A percentile compares a stretch with the other conserved stretches of the same genome.
phyloP scores from a whole-genome alignment of 495 filamentous ascomycete species.

The Chaetomium tenue region DNA sequence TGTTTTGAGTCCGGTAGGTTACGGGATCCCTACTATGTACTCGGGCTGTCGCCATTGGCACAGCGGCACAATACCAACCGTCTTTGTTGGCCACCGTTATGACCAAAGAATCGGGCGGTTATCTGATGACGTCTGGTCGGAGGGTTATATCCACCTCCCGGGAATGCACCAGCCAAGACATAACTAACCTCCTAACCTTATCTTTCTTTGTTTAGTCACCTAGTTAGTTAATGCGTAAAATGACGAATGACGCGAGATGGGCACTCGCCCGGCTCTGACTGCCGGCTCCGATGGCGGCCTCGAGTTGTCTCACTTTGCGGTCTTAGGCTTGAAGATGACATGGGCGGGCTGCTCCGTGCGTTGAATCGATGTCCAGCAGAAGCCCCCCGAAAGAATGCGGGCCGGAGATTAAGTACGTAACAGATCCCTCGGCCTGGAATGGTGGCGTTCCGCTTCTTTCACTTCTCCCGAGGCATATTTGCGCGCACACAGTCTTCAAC shows the following conservation, averaged over 20 bases:
- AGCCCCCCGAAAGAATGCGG: not conserved
- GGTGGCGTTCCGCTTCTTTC: not conserved
- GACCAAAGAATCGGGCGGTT: not conserved
- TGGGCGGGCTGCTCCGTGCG: not conserved
- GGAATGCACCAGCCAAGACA: not conserved
- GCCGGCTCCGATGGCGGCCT: constrained; percentile 6
- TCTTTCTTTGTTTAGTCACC: not conserved
- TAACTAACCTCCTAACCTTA: no score
- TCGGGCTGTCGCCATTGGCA: not conserved
- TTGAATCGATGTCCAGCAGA: not conserved
- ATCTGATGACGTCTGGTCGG: constrained; percentile 12
- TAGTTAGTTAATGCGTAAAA: not conserved
- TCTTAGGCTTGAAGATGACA: not conserved
- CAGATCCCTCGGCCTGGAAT: not conserved
- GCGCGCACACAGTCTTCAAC: no score
- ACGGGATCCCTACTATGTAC: not conserved
- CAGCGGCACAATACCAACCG: not conserved
- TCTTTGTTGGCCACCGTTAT: not conserved
- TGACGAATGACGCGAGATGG: constrained; percentile 3
- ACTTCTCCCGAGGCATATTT: no score
- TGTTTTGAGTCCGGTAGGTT: not conserved
- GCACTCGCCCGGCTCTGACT: not conserved
- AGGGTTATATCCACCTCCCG: not conserved
- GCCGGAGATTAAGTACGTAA: not conserved
- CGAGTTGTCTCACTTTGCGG: not conserved